Conservation (phyloP, 352 stramenopile genomes). For the Globisporangium irregulare region DNA sequence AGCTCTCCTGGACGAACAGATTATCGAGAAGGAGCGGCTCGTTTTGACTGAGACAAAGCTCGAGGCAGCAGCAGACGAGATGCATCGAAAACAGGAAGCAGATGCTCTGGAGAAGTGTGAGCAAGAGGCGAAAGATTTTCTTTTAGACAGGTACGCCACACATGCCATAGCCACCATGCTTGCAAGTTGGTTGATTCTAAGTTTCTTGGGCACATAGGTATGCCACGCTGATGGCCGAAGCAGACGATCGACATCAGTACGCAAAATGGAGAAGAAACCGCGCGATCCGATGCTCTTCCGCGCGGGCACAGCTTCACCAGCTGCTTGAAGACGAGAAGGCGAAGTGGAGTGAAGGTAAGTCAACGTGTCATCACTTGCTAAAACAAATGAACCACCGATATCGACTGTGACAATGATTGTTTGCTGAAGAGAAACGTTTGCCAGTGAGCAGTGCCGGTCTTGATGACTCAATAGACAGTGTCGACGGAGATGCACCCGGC, state of each 20-base stretch:
- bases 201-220: conserved; percentile 30
- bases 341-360: conserved; percentile 33
- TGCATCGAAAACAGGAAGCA: not conserved
- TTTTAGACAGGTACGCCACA: conserved; percentile 8
- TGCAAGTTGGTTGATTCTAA: not conserved
- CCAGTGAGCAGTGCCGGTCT: no score
- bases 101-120: conserved; percentile 7
- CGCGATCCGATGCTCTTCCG: conserved; percentile 35
- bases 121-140: conserved; percentile 6
- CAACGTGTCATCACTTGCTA: not conserved
- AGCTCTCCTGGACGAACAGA: conserved; percentile 15
- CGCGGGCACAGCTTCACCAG: conserved; percentile 30
- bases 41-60: conserved; percentile 12
- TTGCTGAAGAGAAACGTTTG: conserved; percentile 4
- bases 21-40: not conserved
- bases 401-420: not conserved
- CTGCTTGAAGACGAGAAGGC: conserved; percentile 26
- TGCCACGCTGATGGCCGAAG: conserved; percentile 28
- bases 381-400: not conserved
- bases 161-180: not conserved
- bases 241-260: conserved; percentile 42
- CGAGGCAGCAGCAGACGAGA: conserved; percentile 10
- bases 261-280: conserved; percentile 57
- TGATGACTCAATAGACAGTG: not conserved
- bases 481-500: not conserved